Evolutionary conservation across 305 asterid genomes (phyloP).

Genomic region (Rubia occidens): DNA sequence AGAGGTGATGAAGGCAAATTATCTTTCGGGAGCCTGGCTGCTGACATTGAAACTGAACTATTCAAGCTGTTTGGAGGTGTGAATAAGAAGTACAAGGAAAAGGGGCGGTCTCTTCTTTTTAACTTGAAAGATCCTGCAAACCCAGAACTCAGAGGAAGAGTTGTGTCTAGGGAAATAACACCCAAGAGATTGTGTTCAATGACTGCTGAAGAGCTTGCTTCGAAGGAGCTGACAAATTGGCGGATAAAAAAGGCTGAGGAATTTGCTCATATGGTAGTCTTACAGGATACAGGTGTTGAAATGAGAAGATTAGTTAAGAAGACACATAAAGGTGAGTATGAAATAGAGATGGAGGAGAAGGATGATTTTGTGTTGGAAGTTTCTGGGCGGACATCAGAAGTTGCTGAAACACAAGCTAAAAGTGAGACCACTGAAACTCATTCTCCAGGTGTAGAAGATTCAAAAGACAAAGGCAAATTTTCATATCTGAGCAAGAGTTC

Average conservation of each 20-base stretch:
- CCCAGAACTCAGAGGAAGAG: constrained; percentile 89
- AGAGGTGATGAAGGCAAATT: constrained; percentile 17
- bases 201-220: constrained; percentile 99
- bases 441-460: constrained; percentile 34
- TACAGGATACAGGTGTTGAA: constrained; percentile 82
- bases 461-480: constrained; percentile 31
- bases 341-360: constrained; percentile 72
- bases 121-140: constrained; percentile 78
- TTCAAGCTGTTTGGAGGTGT: constrained; percentile 76
- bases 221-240: constrained; percentile 96
- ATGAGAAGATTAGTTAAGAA: constrained; percentile 78
- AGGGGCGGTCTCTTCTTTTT: constrained; percentile 64
- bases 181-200: constrained; percentile 85
- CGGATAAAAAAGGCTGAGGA: constrained; percentile 94
- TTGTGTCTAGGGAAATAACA: constrained; percentile 71
- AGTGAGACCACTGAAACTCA: constrained; percentile 27
- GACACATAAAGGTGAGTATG: constrained; percentile 97
- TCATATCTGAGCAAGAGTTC: constrained; percentile 31
- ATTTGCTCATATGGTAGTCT: constrained; percentile 81
- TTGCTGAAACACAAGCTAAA: constrained; percentile 31
- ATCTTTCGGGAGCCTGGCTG: constrained; percentile 54
- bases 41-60: constrained; percentile 64
- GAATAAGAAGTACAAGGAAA: constrained; percentile 93
- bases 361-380: constrained; percentile 55
- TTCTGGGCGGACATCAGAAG: constrained; percentile 50